Base-by-base conservation (phyloP, 1,284 basidiomycete species). In the Melampsora abietis-canadensis region DNA sequence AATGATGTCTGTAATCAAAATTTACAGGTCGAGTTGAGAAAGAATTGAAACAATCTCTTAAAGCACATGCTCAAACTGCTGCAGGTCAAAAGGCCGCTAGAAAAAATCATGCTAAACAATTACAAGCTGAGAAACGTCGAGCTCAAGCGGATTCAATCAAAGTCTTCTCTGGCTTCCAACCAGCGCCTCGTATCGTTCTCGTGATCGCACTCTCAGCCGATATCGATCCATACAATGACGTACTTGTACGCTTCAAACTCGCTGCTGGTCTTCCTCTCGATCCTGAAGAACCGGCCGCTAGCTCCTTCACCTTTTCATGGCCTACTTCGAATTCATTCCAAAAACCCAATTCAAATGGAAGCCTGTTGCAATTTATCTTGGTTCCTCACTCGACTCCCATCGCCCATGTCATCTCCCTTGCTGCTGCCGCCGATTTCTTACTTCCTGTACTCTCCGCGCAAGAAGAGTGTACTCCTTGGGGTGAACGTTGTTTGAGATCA, bases 361-460 rank as follows among this genome's bases (percentile, higher is more conserved):
- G 47, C 27, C 31, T 72, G 40, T 84, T 97, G 0, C 93, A 96
- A 80, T 90, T 96, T 81, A 85, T 94, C 68, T 87, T 89, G 17
- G 68, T 85, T 44, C 70, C 62, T 37, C 85, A 78, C 79, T 3
- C 79, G 81, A 76, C 81, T 79, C 47, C 80, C 79, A 4, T 80
- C 93, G 54, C 94, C 92, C 80, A 86, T 88, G 1, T 91, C 0
- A 86, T 98, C 47, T 94, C 97, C 80, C 90, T 90, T 0, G 90
- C 89, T 80, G 89, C 93, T 80, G 90, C 88, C 1, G 91, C 93
- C 14, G 95, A 98, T 83, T 97, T 96, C 80, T 89, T 94, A 57
- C 85, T 98, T 15, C 87, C 96, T 77, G 85, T 90, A 4, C 85
- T 97, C 37, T 96, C 92, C 1, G 87, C 91, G 44, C 85, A 85